Evolutionary conservation across 495 filamentous ascomycete species (phyloP), one percentile per base, ranked within the genome.

Genomic region (Letharia lupina): DNA sequence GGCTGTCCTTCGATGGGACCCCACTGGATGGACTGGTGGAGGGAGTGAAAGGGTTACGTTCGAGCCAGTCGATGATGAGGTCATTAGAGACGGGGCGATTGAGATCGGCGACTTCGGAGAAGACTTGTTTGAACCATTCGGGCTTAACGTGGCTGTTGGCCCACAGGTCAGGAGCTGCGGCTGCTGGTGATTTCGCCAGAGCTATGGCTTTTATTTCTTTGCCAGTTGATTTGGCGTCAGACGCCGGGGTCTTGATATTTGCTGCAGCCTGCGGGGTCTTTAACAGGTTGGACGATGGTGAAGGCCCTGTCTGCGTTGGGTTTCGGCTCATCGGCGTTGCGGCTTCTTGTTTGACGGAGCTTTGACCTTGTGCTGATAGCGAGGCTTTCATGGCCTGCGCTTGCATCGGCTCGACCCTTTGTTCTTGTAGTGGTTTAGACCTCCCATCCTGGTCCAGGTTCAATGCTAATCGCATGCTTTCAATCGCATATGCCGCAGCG

Each of bases 261-360:
- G 72, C 65, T 56, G 71, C 66, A 11, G 71, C 67, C 59, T 75
- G 76, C 37, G 80, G 77, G 4, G 79, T 81, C 65, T 78, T 75
- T 20, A 80, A 75, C 62, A 76, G 73, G 40, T 77, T 75, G 10
- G 78, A 76, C 7, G 71, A 73, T 33, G 80, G 80, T 31, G 81
- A 81, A 8, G 73, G 79, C 9, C 73, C 75, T 67, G 81, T 78
- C 15, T 79, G 78, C 2, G 81, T 81, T n/a, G 72, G 58, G 16
- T 61, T 65, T 12, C 68, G 60, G 42, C 63, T 66, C 68, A 72
- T 68, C 18, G 79, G 78, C 5, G 80, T 81, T 15, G 73, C 67
- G 50, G 70, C 73, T 60, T 77, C 77, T 40, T 68, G 60, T 62
- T 78, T 78, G 28, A 76, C 71, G 16, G 72, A 65, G 68, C 16